phyloP scores from a whole-genome alignment of 2,329 filamentous ascomycete species.

The Passalora sequoiae region DNA sequence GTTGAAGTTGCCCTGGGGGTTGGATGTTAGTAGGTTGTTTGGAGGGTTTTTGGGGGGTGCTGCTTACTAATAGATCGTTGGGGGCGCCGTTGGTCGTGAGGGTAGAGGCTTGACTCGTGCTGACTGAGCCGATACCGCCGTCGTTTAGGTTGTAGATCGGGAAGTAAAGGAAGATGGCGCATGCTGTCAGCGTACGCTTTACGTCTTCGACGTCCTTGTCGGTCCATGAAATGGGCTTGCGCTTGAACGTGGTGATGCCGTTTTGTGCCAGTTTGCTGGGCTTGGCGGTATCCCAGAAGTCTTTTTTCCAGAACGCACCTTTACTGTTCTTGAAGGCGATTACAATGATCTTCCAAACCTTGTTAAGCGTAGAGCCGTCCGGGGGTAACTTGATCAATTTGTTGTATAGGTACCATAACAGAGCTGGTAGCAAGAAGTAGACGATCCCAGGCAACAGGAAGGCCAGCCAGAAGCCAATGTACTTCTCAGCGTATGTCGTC shows the following conservation, averaged over 20 bases:
- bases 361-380: constrained; percentile 20
- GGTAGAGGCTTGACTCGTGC: constrained; percentile 20
- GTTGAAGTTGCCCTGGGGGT: constrained; percentile 38
- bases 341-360: constrained; percentile 21
- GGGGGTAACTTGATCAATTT: constrained; percentile 23
- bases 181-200: constrained; percentile 59
- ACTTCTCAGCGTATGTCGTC: constrained; percentile 61
- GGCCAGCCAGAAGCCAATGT: constrained; percentile 60
- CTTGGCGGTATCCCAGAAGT: constrained; percentile 23
- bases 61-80: constrained; percentile 39
- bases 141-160: constrained; percentile 36
- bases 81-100: constrained; percentile 34
- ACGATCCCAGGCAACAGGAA: constrained; percentile 57
- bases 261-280: constrained; percentile 20
- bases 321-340: constrained; percentile 23
- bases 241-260: constrained; percentile 16
- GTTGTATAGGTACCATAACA: constrained; percentile 25
- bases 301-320: constrained; percentile 20
- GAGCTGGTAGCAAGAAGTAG: constrained; percentile 47
- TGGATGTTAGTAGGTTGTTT: not conserved
- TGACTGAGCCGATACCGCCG: constrained; percentile 28
- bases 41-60: not conserved
- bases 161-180: constrained; percentile 57
- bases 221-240: constrained; percentile 48
- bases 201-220: constrained; percentile 67